Evolutionary conservation across 371 early-diverging fungal species (phyloP), one percentile per base, ranked within the genome.

Genomic region (Mortierella sp.): DNA sequence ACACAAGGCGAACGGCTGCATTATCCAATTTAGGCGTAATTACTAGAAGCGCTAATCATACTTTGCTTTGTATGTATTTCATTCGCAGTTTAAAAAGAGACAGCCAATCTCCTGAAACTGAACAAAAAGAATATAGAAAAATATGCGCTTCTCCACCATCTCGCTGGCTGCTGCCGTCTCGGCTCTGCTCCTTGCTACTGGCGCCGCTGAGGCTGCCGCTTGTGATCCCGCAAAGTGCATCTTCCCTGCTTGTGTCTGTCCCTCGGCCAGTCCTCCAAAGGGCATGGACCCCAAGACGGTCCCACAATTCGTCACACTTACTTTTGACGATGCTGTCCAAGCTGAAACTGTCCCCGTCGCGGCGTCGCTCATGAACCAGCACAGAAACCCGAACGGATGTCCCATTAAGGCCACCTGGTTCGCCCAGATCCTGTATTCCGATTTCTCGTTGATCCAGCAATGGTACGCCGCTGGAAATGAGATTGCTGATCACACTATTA

Each of bases 391-490:
- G 7, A 89, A 89, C 78, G 87, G 90, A 12, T 92, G 92, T 69
- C 86, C 88, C 41, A 84, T 83, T 32, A 76, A 79, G 70, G 85
- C 86, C 15, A 91, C 90, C n/a, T 89, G 84, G 84, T 92, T 84
- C 75, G 85, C 87, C 17, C 87, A 87, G 31, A 89, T 85, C 72
- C 68, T 83, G 34, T 90, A 90, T 56, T 86, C 89, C 6, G 87
- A 92, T 67, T 90, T 84, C 59, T 79, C 87, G 17, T 72, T 89
- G 41, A 85, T 90, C 34, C 87, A 89, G 54, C 85, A 88, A 60
- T 90, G 89, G 89, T 90, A 90, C 50, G 91, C 90, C 46, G 80
- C 85, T 28, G 91, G 91, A 49, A 83, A 91, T 62, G 92, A 92
- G 70, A 85, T 90, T 21, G 90, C 89, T 11, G 88, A 86, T 47